Conservation (phyloP, 176 grass and related monocot species). For the Secale cereale region DNA sequence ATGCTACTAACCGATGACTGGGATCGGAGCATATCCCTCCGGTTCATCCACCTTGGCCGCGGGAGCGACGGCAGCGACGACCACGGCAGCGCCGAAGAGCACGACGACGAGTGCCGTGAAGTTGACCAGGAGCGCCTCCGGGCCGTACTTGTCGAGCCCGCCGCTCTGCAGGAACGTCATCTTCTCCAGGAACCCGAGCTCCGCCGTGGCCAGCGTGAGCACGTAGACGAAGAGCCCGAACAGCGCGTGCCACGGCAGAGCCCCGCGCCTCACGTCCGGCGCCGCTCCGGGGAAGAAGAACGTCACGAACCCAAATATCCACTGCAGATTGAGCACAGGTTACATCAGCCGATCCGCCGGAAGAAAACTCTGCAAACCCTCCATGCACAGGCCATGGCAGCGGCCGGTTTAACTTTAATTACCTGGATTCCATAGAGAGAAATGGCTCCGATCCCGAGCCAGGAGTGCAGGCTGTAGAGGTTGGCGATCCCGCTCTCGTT, state of each 20-base stretch:
- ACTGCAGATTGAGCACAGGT: slow-evolving; percentile 30
- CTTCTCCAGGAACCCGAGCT: slow-evolving; percentile 90
- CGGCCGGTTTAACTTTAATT: neutral
- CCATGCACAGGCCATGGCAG: neutral
- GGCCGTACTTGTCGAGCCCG: slow-evolving; percentile 68
- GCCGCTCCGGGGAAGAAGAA: slow-evolving; percentile 68
- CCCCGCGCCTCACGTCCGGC: slow-evolving; percentile 42
- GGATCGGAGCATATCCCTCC: slow-evolving; percentile 54
- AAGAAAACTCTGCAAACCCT: neutral
- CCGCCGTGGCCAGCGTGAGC: slow-evolving; percentile 63
- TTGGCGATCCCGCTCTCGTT: slow-evolving; percentile 91
- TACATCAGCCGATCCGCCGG: neutral
- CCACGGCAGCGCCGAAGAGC: slow-evolving; percentile 60
- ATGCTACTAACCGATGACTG: slow-evolving; percentile 19
- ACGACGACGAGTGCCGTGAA: slow-evolving; percentile 68
- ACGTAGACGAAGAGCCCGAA: slow-evolving; percentile 91
- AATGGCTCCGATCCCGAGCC: slow-evolving; percentile 85
- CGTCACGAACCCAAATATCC: slow-evolving; percentile 72
- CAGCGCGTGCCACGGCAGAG: slow-evolving; percentile 83
- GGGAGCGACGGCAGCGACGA: slow-evolving; percentile 56
- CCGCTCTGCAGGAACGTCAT: slow-evolving; percentile 80
- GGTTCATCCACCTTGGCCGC: slow-evolving; percentile 38
- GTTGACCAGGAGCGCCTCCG: slow-evolving; percentile 83
- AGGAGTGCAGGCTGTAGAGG: slow-evolving; percentile 92
- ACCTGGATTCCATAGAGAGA: slow-evolving; percentile 70